A percentile compares a stretch with the other conserved stretches of the same genome.
These are phyloP conservation scores for Elongisporangium undulatum DNA, from an alignment of 352 stramenopile species.

Conservation along the genomic window DNA sequence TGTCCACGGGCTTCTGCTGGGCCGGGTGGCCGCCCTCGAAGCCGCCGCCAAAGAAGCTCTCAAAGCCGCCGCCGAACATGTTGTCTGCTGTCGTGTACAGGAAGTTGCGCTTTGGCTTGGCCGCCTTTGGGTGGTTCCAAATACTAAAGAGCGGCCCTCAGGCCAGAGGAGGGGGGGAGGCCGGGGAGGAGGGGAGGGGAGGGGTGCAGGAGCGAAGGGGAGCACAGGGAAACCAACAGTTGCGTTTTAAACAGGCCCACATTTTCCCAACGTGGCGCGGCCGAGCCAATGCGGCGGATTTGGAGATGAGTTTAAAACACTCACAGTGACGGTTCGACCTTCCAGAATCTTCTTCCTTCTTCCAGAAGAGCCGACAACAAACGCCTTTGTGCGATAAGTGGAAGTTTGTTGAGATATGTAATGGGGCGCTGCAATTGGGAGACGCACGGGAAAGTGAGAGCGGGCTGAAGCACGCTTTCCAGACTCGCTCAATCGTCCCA, in stretches of 20 bases:
- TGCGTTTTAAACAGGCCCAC: conserved; percentile 10
- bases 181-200: conserved; percentile 1
- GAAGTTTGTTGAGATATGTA: conserved; percentile 13
- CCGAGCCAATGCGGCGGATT: not conserved
- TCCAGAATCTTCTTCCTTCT: conserved; percentile 19
- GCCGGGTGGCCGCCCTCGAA: conserved; percentile 46
- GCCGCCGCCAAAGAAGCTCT: conserved; percentile 83
- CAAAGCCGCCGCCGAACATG: conserved; percentile 85
- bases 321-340: conserved; percentile 3
- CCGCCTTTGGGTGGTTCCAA: conserved; percentile 3
- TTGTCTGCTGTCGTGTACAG: conserved; percentile 6
- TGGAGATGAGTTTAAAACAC: not conserved
- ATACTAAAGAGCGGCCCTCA: conserved; percentile 2
- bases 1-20: conserved; percentile 70
- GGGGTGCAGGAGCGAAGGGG: not conserved
- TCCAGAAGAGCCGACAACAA: not conserved
- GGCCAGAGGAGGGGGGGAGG: conserved; percentile 5
- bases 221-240: not conserved
- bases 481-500: not conserved
- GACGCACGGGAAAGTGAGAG: conserved; percentile 15
- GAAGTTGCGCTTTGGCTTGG: conserved; percentile 9
- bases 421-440: conserved; percentile 17
- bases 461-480: conserved; percentile 8
- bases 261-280: not conserved
- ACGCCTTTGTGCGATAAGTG: not conserved